phyloP scores from a whole-genome alignment of 2,329 filamentous ascomycete species.

The Thyridium curvatum region DNA sequence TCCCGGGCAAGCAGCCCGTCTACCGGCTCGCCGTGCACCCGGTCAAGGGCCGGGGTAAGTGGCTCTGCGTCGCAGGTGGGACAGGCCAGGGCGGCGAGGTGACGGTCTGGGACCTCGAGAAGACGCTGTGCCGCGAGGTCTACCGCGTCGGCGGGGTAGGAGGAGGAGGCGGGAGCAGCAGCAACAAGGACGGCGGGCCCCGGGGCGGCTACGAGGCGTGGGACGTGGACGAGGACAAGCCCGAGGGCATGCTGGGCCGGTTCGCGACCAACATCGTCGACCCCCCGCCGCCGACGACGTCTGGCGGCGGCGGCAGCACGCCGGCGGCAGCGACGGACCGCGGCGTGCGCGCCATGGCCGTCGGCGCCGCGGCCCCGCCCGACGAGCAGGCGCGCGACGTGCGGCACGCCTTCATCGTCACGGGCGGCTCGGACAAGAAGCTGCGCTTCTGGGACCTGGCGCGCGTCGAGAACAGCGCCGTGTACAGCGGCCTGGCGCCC shows the following conservation, averaged over 20 bases:
- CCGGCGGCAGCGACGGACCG: constrained; percentile 36
- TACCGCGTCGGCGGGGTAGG: constrained; percentile 59
- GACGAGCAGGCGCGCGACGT: constrained; percentile 61
- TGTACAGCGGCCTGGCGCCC: constrained; percentile 71
- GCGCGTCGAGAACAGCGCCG: constrained; percentile 67
- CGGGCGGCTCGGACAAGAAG: constrained; percentile 83
- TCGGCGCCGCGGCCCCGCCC: constrained; percentile 35
- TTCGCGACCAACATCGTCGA: constrained; percentile 71
- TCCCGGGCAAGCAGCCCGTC: constrained; percentile 74
- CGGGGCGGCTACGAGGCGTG: constrained; percentile 71
- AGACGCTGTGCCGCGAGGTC: constrained; percentile 79
- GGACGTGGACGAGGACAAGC: constrained; percentile 83
- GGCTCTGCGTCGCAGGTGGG: constrained; percentile 84
- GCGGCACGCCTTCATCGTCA: constrained; percentile 77
- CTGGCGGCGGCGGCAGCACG: constrained; percentile 56
- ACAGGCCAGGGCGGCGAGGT: constrained; percentile 76
- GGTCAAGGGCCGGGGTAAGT: constrained; percentile 68
- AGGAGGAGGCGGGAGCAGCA: not conserved
- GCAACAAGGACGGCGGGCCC: constrained; percentile 39
- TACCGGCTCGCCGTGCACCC: constrained; percentile 76
- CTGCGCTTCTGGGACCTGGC: constrained; percentile 90
- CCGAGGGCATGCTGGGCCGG: constrained; percentile 78
- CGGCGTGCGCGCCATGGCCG: constrained; percentile 69
- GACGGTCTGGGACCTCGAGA: constrained; percentile 93
- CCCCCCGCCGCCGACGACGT: constrained; percentile 44